Evolutionary conservation across 768 basidiomycete species (phyloP), one percentile per base, ranked within the genome.

Genomic region (Rhodosporidiobolus sp.): DNA sequence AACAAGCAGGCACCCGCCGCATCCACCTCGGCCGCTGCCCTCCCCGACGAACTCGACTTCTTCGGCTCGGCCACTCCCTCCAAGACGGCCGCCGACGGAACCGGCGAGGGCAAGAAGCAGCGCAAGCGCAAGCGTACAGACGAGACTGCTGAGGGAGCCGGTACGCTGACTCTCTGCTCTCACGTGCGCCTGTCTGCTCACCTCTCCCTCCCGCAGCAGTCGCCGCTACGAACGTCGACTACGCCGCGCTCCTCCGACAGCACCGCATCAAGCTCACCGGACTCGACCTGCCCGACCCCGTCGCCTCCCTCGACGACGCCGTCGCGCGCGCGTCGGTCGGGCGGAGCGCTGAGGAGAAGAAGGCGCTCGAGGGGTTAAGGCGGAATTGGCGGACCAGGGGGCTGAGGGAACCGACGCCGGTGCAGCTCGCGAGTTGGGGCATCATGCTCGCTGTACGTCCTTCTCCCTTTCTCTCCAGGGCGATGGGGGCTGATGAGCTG

Each of bases 31-130:
- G 67, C 79, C 16, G 14, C 38, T 14, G 86, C 86, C 68, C 85
- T 94, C 56, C 93, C 90, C 3, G 76, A 83, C 3, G 91, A 90
- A 77, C 85, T 97, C 12, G 92, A 98, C 80, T 94, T 95, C 81
- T 98, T 97, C 83, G 92, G 92, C 72, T 88, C 90, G 4, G 85
- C 87, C 73, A 86, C 84, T 34, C 83, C 83, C 26, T 75, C 82
- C 14, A 81, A 12, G 17, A 24, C 30, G 19, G 63, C 38, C 9
- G 58, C 65, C n/a, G 77, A 69, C 24, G 73, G 48, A 16, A 34
- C 8, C 24, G 48, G 19, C 48, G 48, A 56, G 46, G 76, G 19
- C 62, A 79, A 43, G 72, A 62, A 50, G 79, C 78, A 63, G 66
- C 78, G 57, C 74, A 75, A 68, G 66, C 70, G 74, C 19, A 75